These are phyloP conservation scores for Echinochloa phyllopogon DNA, from an alignment of 176 grass and related monocot species.

Conservation along the genomic window DNA sequence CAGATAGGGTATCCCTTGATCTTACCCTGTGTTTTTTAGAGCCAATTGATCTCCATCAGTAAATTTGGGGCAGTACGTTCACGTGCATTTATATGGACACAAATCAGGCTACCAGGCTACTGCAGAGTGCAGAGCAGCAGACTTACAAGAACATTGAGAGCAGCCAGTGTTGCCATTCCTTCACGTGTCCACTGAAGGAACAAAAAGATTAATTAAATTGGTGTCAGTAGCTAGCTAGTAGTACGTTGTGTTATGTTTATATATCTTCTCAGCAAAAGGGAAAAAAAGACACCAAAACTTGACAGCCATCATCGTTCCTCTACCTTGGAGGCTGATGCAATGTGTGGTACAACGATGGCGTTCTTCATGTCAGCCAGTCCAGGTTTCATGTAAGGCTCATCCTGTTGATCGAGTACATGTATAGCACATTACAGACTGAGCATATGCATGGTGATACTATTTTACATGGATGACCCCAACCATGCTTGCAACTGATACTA, in stretches of 20 bases:
- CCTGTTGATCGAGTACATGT: constrained; percentile 48
- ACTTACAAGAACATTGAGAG: constrained; percentile 92
- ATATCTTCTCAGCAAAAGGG: no score
- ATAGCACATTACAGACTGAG: not conserved
- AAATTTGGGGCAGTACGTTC: not conserved
- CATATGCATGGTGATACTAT: not conserved
- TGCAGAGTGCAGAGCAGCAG: not conserved
- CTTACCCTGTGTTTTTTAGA: constrained; percentile 51
- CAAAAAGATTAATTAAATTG: not conserved
- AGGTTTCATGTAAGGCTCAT: constrained; percentile 92
- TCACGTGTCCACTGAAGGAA: constrained; percentile 83
- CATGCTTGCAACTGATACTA: not conserved
- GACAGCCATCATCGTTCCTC: not conserved
- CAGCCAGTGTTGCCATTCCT: constrained; percentile 91
- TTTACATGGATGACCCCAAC: no score
- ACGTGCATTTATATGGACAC: no score
- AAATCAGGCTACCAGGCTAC: not conserved
- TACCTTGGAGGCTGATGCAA: constrained; percentile 95
- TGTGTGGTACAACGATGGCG: constrained; percentile 84
- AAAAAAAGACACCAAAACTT: not conserved
- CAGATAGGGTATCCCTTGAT: constrained; percentile 88
- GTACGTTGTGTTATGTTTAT: no score
- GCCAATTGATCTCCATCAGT: not conserved
- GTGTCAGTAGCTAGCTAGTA: not conserved
- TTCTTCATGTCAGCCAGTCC: constrained; percentile 92